phyloP scores from a whole-genome alignment of 495 filamentous ascomycete genomes.

The Podospora anserina region DNA sequence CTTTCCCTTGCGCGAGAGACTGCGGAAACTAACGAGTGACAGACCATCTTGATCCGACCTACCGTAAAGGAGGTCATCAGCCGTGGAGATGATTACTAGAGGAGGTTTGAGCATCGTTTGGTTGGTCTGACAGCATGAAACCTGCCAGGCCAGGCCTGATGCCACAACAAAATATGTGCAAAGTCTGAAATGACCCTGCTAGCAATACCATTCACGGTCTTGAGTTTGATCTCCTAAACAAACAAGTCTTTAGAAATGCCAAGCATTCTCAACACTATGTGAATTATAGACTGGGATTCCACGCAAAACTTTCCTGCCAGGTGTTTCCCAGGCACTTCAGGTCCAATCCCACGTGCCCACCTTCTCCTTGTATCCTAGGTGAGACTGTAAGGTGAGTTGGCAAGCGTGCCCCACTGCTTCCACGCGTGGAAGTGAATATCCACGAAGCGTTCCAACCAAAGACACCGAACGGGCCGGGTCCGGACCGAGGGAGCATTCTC shows the following conservation, averaged over 20 bases:
- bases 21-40: conserved; percentile 15
- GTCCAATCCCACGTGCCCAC: neutral
- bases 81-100: conserved; percentile 82
- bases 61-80: conserved; percentile 92
- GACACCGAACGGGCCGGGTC: neutral
- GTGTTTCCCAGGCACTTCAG: neutral
- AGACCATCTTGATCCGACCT: conserved; percentile 85
- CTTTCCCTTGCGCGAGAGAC: neutral
- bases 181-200: neutral
- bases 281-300: neutral
- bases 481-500: conserved; percentile 1
- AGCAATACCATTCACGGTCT: neutral
- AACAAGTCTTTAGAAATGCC: neutral
- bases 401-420: neutral
- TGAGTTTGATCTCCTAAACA: neutral
- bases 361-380: neutral
- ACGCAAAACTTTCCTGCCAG: neutral
- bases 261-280: neutral
- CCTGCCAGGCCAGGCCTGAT: neutral
- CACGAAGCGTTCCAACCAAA: neutral
- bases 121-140: conserved; percentile 6
- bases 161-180: neutral
- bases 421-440: neutral
- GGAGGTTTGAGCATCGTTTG: neutral
- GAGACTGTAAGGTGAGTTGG: neutral